Evolutionary conservation across 768 basidiomycete species (phyloP).

Genomic region (Pleurotus tuoliensis): DNA sequence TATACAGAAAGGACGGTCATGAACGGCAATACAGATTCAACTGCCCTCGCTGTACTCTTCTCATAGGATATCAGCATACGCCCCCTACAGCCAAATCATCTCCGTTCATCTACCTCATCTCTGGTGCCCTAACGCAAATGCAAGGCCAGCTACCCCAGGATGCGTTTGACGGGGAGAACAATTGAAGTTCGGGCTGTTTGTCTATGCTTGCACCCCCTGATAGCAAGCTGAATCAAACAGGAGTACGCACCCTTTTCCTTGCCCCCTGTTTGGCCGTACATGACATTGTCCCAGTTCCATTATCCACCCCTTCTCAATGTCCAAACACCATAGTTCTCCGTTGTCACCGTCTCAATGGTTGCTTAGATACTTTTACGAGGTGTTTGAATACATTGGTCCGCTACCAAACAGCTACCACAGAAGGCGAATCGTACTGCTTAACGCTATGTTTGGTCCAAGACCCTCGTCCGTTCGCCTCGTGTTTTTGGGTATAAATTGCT

Average conservation of each 20-base stretch:
- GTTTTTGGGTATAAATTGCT: conserved; percentile 2
- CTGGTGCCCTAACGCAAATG: conserved; percentile 80
- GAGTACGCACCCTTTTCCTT: not conserved
- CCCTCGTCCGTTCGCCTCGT: not conserved
- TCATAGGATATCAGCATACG: conserved; percentile 73
- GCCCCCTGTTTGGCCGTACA: not conserved
- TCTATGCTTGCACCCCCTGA: conserved; percentile 1
- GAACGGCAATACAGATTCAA: conserved; percentile 73
- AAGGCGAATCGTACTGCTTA: not conserved
- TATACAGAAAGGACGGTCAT: conserved; percentile 55
- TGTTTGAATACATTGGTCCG: not conserved
- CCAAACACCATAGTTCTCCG: not conserved
- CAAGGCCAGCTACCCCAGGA: conserved; percentile 85
- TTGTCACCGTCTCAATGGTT: conserved; percentile 5
- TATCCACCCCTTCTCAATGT: not conserved
- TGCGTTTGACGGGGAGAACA: conserved; percentile 67
- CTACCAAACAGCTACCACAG: not conserved
- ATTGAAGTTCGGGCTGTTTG: conserved; percentile 13
- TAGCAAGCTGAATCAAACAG: conserved; percentile 2
- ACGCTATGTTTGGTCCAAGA: not conserved
- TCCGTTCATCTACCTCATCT: conserved; percentile 75
- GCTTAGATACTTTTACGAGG: conserved; percentile 1
- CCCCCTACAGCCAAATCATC: conserved; percentile 75
- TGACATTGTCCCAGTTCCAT: conserved; percentile 1
- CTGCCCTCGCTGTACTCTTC: conserved; percentile 65